Percentiles rank a stretch among this genome's conserved stretches.
phyloP scores from a whole-genome alignment of 139 green algal genomes.

The Asterochloris sp. region DNA sequence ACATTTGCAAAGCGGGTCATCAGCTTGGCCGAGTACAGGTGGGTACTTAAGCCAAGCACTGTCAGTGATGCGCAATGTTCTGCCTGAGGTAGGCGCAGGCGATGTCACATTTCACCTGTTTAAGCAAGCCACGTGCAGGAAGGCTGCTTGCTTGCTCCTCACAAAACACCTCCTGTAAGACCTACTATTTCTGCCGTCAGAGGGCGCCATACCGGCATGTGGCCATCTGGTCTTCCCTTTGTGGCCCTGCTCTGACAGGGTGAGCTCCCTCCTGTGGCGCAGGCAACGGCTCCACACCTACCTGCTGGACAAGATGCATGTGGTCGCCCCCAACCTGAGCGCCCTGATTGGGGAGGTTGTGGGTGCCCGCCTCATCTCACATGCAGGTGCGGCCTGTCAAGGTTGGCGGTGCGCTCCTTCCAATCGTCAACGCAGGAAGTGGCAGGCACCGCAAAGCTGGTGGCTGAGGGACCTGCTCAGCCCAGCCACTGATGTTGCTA shows the following conservation, averaged over 20 bases:
- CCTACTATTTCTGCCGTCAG: no score
- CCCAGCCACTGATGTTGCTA: no score
- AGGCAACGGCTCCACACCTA: slow-evolving; percentile 70
- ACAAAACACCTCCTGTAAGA: no score
- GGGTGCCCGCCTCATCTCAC: slow-evolving; percentile 92
- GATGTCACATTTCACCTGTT: background rate
- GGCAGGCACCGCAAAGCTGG: no score
- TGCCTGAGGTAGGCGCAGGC: background rate
- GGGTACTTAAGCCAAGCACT: slow-evolving; percentile 15
- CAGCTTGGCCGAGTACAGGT: slow-evolving; percentile 86
- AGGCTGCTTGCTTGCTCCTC: slow-evolving; percentile 20
- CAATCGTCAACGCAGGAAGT: no score
- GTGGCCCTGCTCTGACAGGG: no score
- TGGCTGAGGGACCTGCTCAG: no score
- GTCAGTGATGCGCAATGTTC: slow-evolving; percentile 30
- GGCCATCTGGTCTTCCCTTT: no score
- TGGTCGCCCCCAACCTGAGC: slow-evolving; percentile 93
- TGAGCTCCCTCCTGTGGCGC: no score
- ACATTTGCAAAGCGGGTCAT: slow-evolving; percentile 93
- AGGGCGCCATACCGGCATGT: no score
- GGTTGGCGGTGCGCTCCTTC: no score
- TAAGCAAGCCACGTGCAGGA: slow-evolving; percentile 1
- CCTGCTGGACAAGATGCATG: slow-evolving; percentile 83
- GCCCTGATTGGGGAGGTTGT: slow-evolving; percentile 96
- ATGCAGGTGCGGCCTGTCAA: slow-evolving; percentile 39